Conservation (phyloP, 306 rosid genomes). For the Fragaria vesca region DNA sequence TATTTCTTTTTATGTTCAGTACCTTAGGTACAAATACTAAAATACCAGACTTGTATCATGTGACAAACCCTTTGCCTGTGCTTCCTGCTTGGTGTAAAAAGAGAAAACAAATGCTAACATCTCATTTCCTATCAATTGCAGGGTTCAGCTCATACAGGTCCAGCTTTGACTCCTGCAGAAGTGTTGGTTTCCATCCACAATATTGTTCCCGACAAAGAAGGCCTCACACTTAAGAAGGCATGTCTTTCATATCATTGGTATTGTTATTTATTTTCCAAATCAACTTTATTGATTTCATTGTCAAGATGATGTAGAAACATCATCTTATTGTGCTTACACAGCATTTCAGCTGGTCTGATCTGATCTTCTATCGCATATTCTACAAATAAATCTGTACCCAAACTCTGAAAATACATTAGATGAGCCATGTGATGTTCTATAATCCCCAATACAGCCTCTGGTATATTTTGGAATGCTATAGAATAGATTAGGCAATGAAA, state of each 20-base stretch:
- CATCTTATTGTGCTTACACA: constrained; percentile 12
- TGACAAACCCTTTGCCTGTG: background rate
- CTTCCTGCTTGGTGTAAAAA: background rate
- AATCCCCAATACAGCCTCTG: background rate
- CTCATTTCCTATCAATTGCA: constrained; percentile 27
- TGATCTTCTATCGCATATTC: background rate
- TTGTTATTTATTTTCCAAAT: background rate
- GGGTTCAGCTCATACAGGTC: constrained; percentile 99
- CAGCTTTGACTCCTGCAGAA: constrained; percentile 92
- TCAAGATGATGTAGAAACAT: constrained; percentile 13
- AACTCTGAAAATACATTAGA: constrained; percentile 1
- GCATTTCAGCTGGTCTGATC: constrained; percentile 2
- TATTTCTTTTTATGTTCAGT: background rate
- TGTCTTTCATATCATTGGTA: constrained; percentile 11
- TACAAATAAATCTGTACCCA: background rate
- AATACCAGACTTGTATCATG: background rate
- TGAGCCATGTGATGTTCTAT: background rate
- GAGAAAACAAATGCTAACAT: background rate
- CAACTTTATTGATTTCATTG: background rate
- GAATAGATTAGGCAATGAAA: constrained; percentile 1
- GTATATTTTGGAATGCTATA: background rate
- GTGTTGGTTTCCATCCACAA: constrained; percentile 96
- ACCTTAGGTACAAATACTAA: background rate
- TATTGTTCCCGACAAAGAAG: constrained; percentile 86
- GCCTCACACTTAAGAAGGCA: constrained; percentile 87